Evolutionary conservation across 768 basidiomycete species (phyloP), one percentile per base, ranked within the genome.

Genomic region (Trametes elegans): DNA sequence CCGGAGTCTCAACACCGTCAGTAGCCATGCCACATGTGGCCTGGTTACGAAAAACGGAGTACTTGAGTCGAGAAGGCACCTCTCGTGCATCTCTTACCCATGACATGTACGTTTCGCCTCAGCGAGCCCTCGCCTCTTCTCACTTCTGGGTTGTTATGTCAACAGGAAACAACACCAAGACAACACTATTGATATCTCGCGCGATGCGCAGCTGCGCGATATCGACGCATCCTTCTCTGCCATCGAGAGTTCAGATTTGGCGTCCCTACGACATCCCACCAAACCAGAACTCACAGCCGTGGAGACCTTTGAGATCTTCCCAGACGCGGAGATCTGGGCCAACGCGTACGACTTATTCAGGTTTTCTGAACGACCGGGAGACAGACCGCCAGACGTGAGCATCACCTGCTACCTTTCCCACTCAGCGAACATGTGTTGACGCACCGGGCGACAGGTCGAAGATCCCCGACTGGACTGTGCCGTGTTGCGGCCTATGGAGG

Each of bases 11-110:
- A 16, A 73, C 79, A 44, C 78, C 83, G 42, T 62, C 69, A 19
- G 73, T 80, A 8, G 26, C 62, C 10, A 46, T 68, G 47, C 78
- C 74, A 7, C 79, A 92, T 53, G 94, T 97, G 10, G 79, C 91
- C 1, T 98, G 95, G 95, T 76, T 98, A 48, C 80, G 95, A 48
- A 93, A 90, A 68, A 96, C 94, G 0, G 93, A 94, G 64, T 95
- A 97, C 64, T 80, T 95, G 50, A 87, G 83, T 55, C 72, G 88
- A 61, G 78, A 80, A 73, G 83, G 73, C 69, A 78, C 50, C 63
- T 77, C 59, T 67, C 83, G 68, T 65, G 69, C 57, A 53, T 73
- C 60, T 23, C 69, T 64, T 53, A 16, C 66, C 24, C 76, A 80
- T 35, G 89, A 90, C 68, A 68, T 77, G 89, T 89, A 62, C 60